Percentiles rank a stretch among this genome's conserved stretches.
phyloP scores from a whole-genome alignment of 257 asterid genomes.

The Solanum clarkiae region DNA sequence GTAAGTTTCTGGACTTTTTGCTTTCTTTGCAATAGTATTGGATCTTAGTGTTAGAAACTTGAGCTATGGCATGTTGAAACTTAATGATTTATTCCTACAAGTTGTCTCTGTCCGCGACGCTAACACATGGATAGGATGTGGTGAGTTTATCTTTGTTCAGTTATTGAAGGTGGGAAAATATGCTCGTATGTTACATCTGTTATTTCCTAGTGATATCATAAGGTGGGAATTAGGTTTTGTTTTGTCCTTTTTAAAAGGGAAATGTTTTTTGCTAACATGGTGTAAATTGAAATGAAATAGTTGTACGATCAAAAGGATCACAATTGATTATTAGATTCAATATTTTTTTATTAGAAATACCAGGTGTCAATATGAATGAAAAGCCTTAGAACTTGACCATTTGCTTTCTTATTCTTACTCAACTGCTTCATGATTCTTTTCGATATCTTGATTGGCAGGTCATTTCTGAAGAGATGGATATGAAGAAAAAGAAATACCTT shows the following conservation, averaged over 20 bases:
- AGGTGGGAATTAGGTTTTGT: neutral
- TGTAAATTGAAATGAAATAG: neutral
- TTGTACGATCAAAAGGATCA: neutral
- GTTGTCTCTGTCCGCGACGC: neutral
- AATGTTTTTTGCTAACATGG: neutral
- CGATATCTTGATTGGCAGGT: slow-evolving; percentile 21
- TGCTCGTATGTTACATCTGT: neutral
- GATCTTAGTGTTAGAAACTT: neutral
- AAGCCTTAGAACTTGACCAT: neutral
- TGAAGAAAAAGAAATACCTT: slow-evolving; percentile 46
- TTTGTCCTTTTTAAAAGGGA: neutral
- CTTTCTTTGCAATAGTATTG: neutral
- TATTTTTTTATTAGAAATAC: neutral
- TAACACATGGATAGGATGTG: neutral
- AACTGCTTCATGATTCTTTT: neutral
- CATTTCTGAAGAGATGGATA: slow-evolving; percentile 44
- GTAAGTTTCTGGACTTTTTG: neutral
- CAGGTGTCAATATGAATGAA: neutral
- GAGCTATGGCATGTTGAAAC: neutral
- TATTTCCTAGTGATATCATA: neutral
- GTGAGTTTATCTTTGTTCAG: neutral
- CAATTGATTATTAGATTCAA: neutral
- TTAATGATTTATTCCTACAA: neutral
- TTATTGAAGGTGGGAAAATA: neutral
- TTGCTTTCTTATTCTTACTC: neutral